phyloP scores from a whole-genome alignment of 352 stramenopile genomes.

The Phytophthora cactorum region DNA sequence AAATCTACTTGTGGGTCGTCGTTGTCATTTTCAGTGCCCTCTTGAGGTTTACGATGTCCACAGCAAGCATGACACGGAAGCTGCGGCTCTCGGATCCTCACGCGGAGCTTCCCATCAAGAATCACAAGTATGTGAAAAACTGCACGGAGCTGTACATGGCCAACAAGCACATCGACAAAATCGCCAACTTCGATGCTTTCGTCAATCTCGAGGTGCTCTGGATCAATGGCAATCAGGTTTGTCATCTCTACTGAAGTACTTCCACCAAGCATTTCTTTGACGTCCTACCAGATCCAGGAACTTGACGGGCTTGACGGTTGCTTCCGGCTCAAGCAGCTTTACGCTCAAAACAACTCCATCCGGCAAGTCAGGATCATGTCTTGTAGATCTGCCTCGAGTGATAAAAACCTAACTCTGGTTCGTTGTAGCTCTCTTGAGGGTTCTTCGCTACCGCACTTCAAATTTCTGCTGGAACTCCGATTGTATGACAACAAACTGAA shows the following conservation, averaged over 20 bases:
- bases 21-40: too few relatives aligned
- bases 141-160: conserved; percentile 89
- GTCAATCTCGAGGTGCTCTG: conserved; percentile 91
- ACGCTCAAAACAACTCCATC: conserved; percentile 89
- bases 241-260: not conserved
- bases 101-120: conserved; percentile 84
- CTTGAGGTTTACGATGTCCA: conserved; percentile 9
- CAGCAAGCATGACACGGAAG: conserved; percentile 16
- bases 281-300: conserved; percentile 46
- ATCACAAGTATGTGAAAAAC: conserved; percentile 92
- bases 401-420: not conserved
- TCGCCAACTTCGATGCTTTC: conserved; percentile 88
- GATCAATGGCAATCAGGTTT: conserved; percentile 88
- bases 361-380: conserved; percentile 21
- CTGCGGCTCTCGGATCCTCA: conserved; percentile 68
- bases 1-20: not conserved
- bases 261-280: not conserved
- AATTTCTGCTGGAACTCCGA: conserved; percentile 80
- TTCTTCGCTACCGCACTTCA: conserved; percentile 68
- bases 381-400: not conserved
- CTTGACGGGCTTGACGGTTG: conserved; percentile 82
- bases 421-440: conserved; percentile 47
- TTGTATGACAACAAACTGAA: conserved; percentile 85
- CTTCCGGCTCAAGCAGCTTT: conserved; percentile 90
- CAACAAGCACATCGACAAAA: conserved; percentile 74